Conservation (phyloP, 2,329 filamentous ascomycete species). For the Fusarium sp. region DNA sequence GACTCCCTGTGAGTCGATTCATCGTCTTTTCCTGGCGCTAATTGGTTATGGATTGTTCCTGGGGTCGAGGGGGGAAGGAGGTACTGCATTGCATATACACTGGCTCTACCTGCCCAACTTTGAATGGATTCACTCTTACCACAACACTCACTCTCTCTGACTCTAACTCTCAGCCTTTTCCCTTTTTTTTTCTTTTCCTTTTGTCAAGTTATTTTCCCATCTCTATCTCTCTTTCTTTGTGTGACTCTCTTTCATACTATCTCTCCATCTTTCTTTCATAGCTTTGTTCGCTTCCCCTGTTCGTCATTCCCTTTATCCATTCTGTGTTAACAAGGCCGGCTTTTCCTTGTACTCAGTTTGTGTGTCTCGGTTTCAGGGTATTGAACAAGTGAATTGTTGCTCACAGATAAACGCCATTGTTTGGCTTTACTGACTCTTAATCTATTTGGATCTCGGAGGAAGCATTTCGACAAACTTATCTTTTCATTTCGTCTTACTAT, state of each 20-base stretch:
- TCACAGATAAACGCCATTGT: not conserved
- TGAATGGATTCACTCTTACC: constrained; percentile 24
- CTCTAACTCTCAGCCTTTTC: constrained; percentile 16
- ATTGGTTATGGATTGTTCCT: constrained; percentile 20
- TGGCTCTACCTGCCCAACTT: constrained; percentile 9
- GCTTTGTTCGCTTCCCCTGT: constrained; percentile 21
- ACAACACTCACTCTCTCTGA: constrained; percentile 13
- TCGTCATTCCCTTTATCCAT: constrained; percentile 26
- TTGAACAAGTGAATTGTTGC: constrained; percentile 31
- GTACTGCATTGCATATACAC: constrained; percentile 31
- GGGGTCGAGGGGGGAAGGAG: not conserved
- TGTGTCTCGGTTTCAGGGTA: constrained; percentile 13
- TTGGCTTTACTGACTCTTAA: constrained; percentile 27
- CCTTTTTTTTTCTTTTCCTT: constrained; percentile 26
- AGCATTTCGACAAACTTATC: constrained; percentile 15
- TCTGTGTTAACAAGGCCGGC: constrained; percentile 20
- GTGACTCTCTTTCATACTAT: constrained; percentile 25
- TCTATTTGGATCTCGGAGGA: constrained; percentile 14
- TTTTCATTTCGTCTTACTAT: constrained; percentile 11
- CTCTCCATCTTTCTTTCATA: constrained; percentile 26
- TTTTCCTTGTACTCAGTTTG: constrained; percentile 23
- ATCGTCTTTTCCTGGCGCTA: constrained; percentile 23
- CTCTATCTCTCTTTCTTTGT: constrained; percentile 18
- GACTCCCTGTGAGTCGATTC: constrained; percentile 26
- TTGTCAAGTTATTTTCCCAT: constrained; percentile 27